Evolutionary conservation across 139 green algal species (phyloP).

Genomic region (Coelastrella sp.): DNA sequence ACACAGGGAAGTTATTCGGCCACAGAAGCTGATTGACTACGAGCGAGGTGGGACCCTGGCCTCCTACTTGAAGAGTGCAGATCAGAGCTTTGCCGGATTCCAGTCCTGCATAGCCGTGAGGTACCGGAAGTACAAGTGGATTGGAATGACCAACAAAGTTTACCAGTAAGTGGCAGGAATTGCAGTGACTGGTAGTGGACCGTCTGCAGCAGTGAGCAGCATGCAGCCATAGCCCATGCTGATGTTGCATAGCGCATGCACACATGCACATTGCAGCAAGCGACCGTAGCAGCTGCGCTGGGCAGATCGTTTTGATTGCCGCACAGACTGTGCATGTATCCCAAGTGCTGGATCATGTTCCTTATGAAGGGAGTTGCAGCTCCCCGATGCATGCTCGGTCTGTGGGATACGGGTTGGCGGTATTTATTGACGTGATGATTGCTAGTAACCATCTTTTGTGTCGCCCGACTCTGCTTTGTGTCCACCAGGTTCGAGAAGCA

Average conservation of each 20-base stretch:
- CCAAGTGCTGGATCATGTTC: too few relatives aligned
- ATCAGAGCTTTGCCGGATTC: neutral
- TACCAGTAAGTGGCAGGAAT: neutral
- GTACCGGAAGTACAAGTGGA: conserved; percentile 41
- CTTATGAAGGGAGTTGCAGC: too few relatives aligned
- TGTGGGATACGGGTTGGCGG: too few relatives aligned
- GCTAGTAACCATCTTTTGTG: neutral
- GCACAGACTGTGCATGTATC: too few relatives aligned
- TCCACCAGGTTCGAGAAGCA: conserved; percentile 1
- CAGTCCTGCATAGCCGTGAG: conserved; percentile 38
- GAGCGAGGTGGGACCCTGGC: neutral
- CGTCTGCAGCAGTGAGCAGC: too few relatives aligned
- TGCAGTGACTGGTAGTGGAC: too few relatives aligned
- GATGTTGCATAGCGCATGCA: too few relatives aligned
- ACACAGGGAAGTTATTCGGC: conserved; percentile 12
- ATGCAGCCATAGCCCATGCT: too few relatives aligned
- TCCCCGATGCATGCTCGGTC: too few relatives aligned
- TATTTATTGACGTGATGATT: neutral
- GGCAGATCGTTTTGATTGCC: too few relatives aligned
- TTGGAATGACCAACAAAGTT: conserved; percentile 13
- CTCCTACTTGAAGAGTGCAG: neutral
- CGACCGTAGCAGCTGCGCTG: too few relatives aligned
- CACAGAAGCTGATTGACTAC: conserved; percentile 38
- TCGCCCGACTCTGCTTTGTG: neutral
- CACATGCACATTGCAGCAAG: too few relatives aligned